Evolutionary conservation across 148 eudicot genomes (phyloP), one percentile per base, ranked within the genome.

Genomic region (Limonium bicolor): DNA sequence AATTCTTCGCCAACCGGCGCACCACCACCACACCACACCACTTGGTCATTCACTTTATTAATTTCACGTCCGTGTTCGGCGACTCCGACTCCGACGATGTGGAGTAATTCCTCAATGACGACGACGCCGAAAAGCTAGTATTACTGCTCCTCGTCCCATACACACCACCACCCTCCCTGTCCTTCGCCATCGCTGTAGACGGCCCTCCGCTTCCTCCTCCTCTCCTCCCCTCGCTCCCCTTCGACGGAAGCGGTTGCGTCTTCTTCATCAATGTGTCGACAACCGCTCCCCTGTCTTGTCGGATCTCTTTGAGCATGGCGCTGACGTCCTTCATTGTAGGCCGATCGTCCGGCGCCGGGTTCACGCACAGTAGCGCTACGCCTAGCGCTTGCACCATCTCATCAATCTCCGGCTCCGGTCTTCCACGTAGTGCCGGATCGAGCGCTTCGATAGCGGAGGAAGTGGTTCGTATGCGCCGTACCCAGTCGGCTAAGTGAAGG

Each of bases 301-400:
- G 58, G 33, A 75, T 67, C 38, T 78, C 86, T 48, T 60, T 67
- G 8, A 83, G 71, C 94, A 83, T 78, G 5, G 94, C 94, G 2
- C 73, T 86, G 20, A 82, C 82, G 31, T 82, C 94, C 36, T 74
- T 82, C 86, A 82, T 78, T 16, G 77, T 74, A 25, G 94, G 94
- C 41, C 86, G 56, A 37, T 82, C 86, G 34, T 69, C 76, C 1
- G 94, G 94, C 1, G 67, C 37, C 24, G 76, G 64, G 10, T 68
- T 73, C n/a, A 72, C 77, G 26, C 86, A 82, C 2, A 82, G 66
- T 12, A 74, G 53, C 11, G 94, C 86, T 13, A 78, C 75, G 1
- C 94, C 86, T 41, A 82, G 20, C 1, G 70, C 65, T 42, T 82
- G 94, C 64, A 67, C 64, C 77, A 78, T 82, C 51, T 82, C 86